phyloP scores from a whole-genome alignment of 371 early-diverging fungal species.

The Saksenaea vasiformis region DNA sequence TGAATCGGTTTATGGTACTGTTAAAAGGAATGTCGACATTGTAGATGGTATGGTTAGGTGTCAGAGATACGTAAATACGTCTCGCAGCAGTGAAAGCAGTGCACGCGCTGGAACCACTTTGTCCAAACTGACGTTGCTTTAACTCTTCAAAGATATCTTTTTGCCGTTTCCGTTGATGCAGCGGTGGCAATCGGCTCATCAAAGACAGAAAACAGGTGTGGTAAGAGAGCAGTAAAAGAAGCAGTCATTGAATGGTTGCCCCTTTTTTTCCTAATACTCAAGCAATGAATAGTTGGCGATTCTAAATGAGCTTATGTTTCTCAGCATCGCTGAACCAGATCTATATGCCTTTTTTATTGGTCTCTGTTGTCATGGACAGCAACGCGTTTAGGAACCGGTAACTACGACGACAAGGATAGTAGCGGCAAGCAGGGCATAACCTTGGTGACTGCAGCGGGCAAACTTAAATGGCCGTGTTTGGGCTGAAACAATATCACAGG shows the following conservation, averaged over 20 bases:
- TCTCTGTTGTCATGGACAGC: no score
- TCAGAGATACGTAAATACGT: not conserved
- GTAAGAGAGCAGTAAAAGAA: slow-evolving; percentile 5
- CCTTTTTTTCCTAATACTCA: not conserved
- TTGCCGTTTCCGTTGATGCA: not conserved
- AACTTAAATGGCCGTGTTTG: no score
- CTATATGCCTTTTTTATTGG: not conserved
- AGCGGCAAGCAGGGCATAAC: no score
- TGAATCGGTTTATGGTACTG: slow-evolving; percentile 3
- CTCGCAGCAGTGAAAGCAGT: not conserved
- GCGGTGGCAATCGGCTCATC: not conserved
- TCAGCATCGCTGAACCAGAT: not conserved
- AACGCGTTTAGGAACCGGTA: no score
- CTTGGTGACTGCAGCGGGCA: no score
- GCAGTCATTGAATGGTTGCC: not conserved
- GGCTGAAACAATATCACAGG: no score
- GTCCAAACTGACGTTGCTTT: slow-evolving; percentile 3
- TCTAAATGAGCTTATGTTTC: not conserved
- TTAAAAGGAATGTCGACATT: slow-evolving; percentile 6
- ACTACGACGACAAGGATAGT: no score
- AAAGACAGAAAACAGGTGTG: not conserved
- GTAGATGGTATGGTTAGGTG: slow-evolving; percentile 9
- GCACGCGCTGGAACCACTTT: not conserved
- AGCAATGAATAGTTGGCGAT: not conserved
- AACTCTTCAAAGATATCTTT: slow-evolving; percentile 1